These are phyloP conservation scores for Malus asiatica DNA, from an alignment of 306 rosid genomes.

Conservation along the genomic window DNA sequence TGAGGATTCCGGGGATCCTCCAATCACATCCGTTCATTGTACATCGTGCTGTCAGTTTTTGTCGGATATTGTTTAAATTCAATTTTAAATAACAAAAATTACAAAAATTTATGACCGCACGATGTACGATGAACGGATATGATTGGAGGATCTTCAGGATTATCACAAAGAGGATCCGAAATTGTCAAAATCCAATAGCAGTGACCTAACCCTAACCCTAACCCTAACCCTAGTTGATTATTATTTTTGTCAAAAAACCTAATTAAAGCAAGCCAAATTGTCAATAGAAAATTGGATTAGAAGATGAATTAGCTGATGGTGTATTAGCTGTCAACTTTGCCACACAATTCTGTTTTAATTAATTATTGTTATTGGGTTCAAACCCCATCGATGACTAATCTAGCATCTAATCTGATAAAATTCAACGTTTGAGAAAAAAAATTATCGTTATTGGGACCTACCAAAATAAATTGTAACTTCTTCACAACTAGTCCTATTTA, in stretches of 20 bases:
- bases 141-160: too few species aligned
- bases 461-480: not conserved
- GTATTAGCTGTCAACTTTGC: constrained; percentile 1
- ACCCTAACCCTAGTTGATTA: not conserved
- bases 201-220: not conserved
- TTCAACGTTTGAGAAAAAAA: too few species aligned
- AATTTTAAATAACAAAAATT: too few species aligned
- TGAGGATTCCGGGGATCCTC: accelerated
- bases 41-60: too few species aligned
- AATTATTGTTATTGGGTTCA: not conserved
- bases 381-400: accelerated
- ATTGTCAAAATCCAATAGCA: not conserved
- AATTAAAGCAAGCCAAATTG: not conserved
- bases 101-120: too few species aligned
- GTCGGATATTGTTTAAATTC: too few species aligned
- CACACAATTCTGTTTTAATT: not conserved
- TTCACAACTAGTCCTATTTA: not conserved
- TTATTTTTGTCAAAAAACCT: not conserved
- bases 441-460: not conserved
- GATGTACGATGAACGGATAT: too few species aligned
- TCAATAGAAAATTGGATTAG: not conserved
- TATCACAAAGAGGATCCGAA: too few species aligned
- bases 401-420: too few species aligned
- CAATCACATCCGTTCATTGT: too few species aligned
- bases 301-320: not conserved